Conservation (phyloP, 768 basidiomycete species). For the Boletus barrowsii region DNA sequence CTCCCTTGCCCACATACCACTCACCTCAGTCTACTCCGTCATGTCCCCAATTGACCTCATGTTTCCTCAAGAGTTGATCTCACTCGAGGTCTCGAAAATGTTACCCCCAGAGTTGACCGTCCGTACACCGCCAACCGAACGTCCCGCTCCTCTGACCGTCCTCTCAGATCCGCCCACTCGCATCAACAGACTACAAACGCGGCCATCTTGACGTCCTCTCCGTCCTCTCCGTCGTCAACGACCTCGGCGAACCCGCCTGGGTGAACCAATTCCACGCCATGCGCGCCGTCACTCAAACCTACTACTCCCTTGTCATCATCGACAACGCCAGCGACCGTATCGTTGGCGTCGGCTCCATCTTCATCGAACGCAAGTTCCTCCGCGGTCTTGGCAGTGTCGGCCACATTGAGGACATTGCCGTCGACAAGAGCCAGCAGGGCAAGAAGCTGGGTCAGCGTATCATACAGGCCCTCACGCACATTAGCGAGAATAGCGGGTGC, state of each 20-base stretch:
- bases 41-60: conserved; percentile 60
- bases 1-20: background rate
- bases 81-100: conserved; percentile 53
- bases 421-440: conserved; percentile 84
- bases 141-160: background rate
- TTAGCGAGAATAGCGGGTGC: conserved; percentile 76
- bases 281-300: conserved; percentile 56
- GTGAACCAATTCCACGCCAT: conserved; percentile 61
- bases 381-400: conserved; percentile 83
- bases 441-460: conserved; percentile 86
- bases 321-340: conserved; percentile 71
- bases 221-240: conserved; percentile 67
- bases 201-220: conserved; percentile 81
- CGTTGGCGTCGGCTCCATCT: conserved; percentile 78
- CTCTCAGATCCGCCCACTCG: conserved; percentile 84
- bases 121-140: background rate
- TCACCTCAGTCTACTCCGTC: conserved; percentile 11
- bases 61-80: conserved; percentile 72
- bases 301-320: conserved; percentile 85
- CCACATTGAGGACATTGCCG: conserved; percentile 98
- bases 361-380: conserved; percentile 94
- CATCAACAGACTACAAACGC: conserved; percentile 76
- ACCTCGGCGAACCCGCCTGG: conserved; percentile 68
- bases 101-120: conserved; percentile 49
- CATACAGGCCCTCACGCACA: conserved; percentile 79